Base-by-base conservation (phyloP, 352 stramenopile genomes). In the Aphanomyces euteiches region DNA sequence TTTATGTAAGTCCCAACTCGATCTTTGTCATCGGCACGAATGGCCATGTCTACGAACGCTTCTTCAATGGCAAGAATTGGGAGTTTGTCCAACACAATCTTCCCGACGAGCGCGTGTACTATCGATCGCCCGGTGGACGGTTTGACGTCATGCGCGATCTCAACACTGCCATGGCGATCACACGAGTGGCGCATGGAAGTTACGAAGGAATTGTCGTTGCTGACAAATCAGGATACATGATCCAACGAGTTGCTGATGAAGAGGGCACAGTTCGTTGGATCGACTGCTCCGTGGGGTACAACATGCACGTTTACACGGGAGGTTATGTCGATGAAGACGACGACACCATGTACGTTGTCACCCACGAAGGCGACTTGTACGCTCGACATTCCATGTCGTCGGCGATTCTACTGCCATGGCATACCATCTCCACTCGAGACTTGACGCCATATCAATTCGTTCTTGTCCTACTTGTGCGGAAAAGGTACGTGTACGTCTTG, bases 21-120 rank as follows among this genome's bases (percentile, higher is more conserved):
- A 63, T 63, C 21, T 63, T 63, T 63, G 56, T 63, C 36, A 12
- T 63, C 13, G 56, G 56, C 34, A n/a, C 19, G 34, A 45, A 63
- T n/a, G 56, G 56, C n/a, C 4, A 5, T 63, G 12, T 63, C 17
- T 63, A 47, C 21, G 56, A 63, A 15, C 56, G 56, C 56, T 63
- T 28, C 36, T 63, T 63, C 56, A 63, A 63, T n/a, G 56, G 56
- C 56, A 38, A 41, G 34, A 38, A 21, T 1, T 63, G 56, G 56
- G 56, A 41, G 28, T 63, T 47, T 37, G 38, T 63, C 19, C 56
- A 38, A 5, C 56, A 63, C n/a, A 38, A 28, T 8, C 7, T 15
- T 15, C 34, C 21, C 3, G 7, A 34, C 1, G 56, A 63, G 28
- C 13, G 10, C 15, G 19, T 63, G 7, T 63, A 21, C 56, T 15